Conservation (phyloP, 441 rosid genomes). For the Adansonia grandidieri region DNA sequence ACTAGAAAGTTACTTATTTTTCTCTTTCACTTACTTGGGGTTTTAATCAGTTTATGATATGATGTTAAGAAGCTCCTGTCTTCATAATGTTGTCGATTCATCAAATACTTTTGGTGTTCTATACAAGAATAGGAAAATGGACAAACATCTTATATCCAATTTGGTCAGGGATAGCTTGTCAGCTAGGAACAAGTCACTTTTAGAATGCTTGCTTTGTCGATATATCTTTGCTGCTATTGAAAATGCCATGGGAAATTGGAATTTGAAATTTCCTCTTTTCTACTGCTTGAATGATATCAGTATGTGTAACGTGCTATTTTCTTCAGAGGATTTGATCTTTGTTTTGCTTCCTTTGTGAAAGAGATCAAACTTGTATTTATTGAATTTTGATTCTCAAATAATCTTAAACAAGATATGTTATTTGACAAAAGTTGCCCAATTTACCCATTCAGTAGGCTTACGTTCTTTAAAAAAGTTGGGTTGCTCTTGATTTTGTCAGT, state of each 20-base stretch:
- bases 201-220: neutral
- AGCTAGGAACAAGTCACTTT: neutral
- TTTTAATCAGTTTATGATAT: too few species aligned
- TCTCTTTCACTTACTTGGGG: neutral
- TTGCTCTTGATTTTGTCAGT: neutral
- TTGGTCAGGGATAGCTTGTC: neutral
- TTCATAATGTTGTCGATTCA: neutral
- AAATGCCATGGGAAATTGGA: neutral
- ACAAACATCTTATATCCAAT: neutral
- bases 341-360: neutral
- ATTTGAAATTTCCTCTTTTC: neutral
- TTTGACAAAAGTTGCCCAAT: neutral
- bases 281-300: slow-evolving; percentile 17
- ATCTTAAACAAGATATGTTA: neutral
- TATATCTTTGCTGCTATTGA: neutral
- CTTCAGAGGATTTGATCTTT: neutral
- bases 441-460: neutral
- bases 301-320: neutral
- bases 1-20: neutral
- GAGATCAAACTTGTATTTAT: neutral
- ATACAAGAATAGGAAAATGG: neutral
- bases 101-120: neutral
- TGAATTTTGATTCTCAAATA: neutral
- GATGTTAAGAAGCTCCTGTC: neutral
- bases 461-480: neutral